Percentiles rank a stretch among this genome's conserved stretches.
Conservation (phyloP, 1,284 basidiomycete species). For the Stygiomarasmius scandens region DNA sequence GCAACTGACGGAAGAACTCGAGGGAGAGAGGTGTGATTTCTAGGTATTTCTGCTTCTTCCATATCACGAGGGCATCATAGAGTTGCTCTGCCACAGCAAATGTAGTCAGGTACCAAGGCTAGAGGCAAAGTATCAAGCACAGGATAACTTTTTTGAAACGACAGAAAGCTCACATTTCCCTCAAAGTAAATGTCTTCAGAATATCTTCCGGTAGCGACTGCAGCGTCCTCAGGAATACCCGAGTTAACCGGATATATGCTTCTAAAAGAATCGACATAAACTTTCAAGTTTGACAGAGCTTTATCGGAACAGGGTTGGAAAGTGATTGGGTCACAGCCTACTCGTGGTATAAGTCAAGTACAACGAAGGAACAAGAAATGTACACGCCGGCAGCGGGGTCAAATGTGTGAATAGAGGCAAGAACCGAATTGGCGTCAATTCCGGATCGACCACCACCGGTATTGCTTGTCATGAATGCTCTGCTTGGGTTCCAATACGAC, state of each 20-base stretch:
- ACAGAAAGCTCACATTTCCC: slow-evolving; percentile 44
- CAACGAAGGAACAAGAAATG: background rate
- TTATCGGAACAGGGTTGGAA: slow-evolving; percentile 67
- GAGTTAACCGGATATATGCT: slow-evolving; percentile 51
- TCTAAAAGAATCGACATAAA: slow-evolving; percentile 56
- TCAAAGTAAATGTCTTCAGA: slow-evolving; percentile 55
- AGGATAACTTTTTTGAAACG: background rate
- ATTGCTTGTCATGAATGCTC: slow-evolving; percentile 57
- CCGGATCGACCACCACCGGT: slow-evolving; percentile 62
- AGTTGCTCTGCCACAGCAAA: slow-evolving; percentile 69
- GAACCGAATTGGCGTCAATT: slow-evolving; percentile 62
- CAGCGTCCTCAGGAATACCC: slow-evolving; percentile 41
- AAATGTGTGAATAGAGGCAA: slow-evolving; percentile 65
- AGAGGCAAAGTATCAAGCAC: background rate
- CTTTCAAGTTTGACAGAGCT: slow-evolving; percentile 53
- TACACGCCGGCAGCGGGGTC: slow-evolving; percentile 38
- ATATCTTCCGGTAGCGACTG: slow-evolving; percentile 57
- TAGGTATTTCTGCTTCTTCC: slow-evolving; percentile 52
- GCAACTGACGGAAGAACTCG: slow-evolving; percentile 63
- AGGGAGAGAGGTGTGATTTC: slow-evolving; percentile 59
- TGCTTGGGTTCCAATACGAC: slow-evolving; percentile 57
- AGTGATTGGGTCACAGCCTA: slow-evolving; percentile 53
- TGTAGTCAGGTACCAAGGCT: slow-evolving; percentile 75
- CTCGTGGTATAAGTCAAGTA: background rate
- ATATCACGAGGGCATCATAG: slow-evolving; percentile 63